phyloP scores from a whole-genome alignment of 345 rosid species.

The Eutrema yunnanense region DNA sequence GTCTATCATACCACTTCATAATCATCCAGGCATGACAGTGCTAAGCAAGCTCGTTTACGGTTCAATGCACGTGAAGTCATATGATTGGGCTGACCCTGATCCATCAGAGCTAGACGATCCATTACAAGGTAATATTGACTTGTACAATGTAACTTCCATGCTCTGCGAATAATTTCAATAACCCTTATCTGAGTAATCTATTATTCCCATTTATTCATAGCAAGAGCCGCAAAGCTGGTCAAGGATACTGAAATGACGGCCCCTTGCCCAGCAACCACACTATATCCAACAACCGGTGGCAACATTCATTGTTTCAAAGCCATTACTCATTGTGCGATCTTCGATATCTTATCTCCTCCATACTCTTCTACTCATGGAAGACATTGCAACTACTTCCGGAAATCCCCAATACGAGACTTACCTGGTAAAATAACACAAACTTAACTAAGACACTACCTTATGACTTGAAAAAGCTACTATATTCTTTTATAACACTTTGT shows the following conservation, averaged over 20 bases:
- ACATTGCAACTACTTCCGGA: conserved; percentile 66
- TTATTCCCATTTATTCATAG: conserved; percentile 38
- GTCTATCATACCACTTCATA: conserved; percentile 88
- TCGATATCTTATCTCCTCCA: conserved; percentile 76
- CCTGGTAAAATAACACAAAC: conserved; percentile 39
- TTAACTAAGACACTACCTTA: not conserved
- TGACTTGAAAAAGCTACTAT: not conserved
- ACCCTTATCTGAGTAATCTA: not conserved
- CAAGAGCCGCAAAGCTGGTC: conserved; percentile 74
- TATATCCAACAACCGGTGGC: conserved; percentile 74
- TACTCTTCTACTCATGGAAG: conserved; percentile 59
- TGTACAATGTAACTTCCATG: not conserved
- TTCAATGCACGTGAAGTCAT: conserved; percentile 79
- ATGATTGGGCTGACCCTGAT: conserved; percentile 70
- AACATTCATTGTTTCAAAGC: conserved; percentile 87
- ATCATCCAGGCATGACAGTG: conserved; percentile 98
- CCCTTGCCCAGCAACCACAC: conserved; percentile 64
- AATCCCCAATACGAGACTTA: conserved; percentile 41
- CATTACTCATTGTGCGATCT: conserved; percentile 69
- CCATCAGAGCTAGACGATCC: conserved; percentile 43
- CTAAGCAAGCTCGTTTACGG: conserved; percentile 92
- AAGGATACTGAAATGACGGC: conserved; percentile 69
- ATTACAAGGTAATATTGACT: conserved; percentile 56
- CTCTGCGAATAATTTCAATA: not conserved
- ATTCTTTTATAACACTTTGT: not conserved